Conservation (phyloP, 805 yeast species). For the Komagataella kurtzmanii region DNA sequence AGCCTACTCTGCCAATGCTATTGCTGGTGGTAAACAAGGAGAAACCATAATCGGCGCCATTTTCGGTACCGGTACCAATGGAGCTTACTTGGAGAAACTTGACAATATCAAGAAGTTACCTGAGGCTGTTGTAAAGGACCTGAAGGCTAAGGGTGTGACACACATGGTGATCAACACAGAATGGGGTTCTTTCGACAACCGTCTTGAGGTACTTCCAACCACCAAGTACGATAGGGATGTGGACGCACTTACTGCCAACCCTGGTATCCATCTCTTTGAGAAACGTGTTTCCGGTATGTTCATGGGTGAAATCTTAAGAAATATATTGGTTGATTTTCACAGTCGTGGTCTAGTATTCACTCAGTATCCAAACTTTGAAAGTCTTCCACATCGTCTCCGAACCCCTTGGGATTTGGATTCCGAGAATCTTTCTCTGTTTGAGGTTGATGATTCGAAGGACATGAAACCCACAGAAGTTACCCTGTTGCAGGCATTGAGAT, state of each 20-base stretch:
- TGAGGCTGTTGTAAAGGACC: constrained; percentile 22
- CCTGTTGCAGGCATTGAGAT: constrained; percentile 50
- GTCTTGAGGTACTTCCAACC: constrained; percentile 57
- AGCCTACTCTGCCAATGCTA: constrained; percentile 55
- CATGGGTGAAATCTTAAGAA: constrained; percentile 79
- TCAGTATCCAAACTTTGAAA: constrained; percentile 29
- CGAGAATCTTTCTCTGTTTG: constrained; percentile 75
- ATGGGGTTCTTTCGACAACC: constrained; percentile 96
- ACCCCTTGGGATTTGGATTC: constrained; percentile 72
- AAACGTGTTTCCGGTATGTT: constrained; percentile 89
- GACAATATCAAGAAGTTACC: constrained; percentile 64
- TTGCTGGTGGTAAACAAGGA: constrained; percentile 46
- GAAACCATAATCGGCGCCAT: constrained; percentile 81
- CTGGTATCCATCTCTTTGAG: constrained; percentile 84
- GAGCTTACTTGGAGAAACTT: constrained; percentile 77
- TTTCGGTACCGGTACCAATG: constrained; percentile 96
- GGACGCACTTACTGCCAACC: constrained; percentile 65
- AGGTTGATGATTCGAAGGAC: constrained; percentile 69
- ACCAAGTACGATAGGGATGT: constrained; percentile 66
- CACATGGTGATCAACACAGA: constrained; percentile 91
- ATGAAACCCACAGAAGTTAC: constrained; percentile 59
- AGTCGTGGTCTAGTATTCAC: constrained; percentile 41
- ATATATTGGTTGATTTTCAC: constrained; percentile 56
- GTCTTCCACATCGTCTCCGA: constrained; percentile 48
- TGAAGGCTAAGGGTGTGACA: constrained; percentile 29